phyloP scores from a whole-genome alignment of 1,284 basidiomycete species.

The Vanrija pseudolonga region DNA sequence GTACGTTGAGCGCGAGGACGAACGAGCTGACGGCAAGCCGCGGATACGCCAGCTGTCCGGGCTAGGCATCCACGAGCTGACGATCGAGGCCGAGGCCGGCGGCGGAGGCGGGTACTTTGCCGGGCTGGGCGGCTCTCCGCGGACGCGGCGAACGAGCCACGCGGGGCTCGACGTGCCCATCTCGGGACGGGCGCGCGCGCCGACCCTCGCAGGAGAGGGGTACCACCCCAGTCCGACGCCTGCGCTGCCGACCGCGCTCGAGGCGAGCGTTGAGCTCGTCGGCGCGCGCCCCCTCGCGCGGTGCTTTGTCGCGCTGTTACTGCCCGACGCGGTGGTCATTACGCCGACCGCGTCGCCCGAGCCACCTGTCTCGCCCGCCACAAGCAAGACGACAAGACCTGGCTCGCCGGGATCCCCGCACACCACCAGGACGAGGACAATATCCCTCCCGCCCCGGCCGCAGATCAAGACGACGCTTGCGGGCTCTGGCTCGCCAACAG shows the following conservation, averaged over 20 bases:
- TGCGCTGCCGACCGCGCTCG: not conserved
- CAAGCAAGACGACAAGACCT: not conserved
- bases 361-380: not conserved
- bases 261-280: constrained; percentile 4
- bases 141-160: constrained; percentile 7
- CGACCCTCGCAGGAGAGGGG: constrained; percentile 42
- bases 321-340: constrained; percentile 9
- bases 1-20: not conserved
- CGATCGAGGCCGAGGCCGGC: constrained; percentile 8
- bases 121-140: constrained; percentile 3
- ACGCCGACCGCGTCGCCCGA: not conserved
- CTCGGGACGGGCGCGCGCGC: constrained; percentile 23
- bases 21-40: constrained; percentile 18
- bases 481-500: not conserved
- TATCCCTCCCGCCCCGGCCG: constrained; percentile 8
- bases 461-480: not conserved
- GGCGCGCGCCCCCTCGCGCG: constrained; percentile 22
- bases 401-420: not conserved
- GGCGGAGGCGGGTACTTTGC: too few species aligned
- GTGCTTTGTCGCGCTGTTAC: constrained; percentile 33
- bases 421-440: constrained; percentile 3
- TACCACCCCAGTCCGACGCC: constrained; percentile 1
- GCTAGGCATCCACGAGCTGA: constrained; percentile 42
- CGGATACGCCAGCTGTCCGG: constrained; percentile 39
- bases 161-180: constrained; percentile 6